Percentiles rank a stretch among this genome's conserved stretches.
Conservation (phyloP, 257 asterid genomes). For the Solanum sitiens region DNA sequence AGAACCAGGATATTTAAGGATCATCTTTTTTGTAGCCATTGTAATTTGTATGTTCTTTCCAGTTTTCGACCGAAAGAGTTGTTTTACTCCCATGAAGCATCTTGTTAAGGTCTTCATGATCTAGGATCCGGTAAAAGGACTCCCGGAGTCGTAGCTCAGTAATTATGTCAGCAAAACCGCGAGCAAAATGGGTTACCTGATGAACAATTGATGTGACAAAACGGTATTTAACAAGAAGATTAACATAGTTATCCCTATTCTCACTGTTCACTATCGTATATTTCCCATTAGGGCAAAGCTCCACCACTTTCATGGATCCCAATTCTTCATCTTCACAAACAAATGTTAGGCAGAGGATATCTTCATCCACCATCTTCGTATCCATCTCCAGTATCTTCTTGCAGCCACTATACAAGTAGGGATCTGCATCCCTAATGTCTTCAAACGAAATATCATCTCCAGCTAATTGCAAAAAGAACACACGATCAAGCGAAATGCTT, state of each 20-base stretch:
- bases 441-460: no score
- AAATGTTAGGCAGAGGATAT: no score
- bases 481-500: no score
- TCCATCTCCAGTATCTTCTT: no score
- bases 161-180: constrained; percentile 59
- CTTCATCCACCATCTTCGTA: no score
- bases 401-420: no score
- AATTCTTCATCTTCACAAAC: no score
- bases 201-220: constrained; percentile 49
- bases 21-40: constrained; percentile 60
- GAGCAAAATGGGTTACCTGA: constrained; percentile 46
- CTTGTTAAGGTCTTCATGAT: constrained; percentile 62
- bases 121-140: constrained; percentile 55
- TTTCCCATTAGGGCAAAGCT: not conserved
- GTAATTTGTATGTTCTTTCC: constrained; percentile 78
- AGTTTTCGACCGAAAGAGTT: constrained; percentile 67
- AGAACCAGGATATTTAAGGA: constrained; percentile 65
- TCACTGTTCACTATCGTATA: no score
- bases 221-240: constrained; percentile 17
- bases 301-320: not conserved
- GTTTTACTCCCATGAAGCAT: constrained; percentile 70
- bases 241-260: not conserved
- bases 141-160: constrained; percentile 14
- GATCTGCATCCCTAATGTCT: no score
- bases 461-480: no score